phyloP scores from a whole-genome alignment of 2,329 filamentous ascomycete species.

The Aureobasidium sp. region DNA sequence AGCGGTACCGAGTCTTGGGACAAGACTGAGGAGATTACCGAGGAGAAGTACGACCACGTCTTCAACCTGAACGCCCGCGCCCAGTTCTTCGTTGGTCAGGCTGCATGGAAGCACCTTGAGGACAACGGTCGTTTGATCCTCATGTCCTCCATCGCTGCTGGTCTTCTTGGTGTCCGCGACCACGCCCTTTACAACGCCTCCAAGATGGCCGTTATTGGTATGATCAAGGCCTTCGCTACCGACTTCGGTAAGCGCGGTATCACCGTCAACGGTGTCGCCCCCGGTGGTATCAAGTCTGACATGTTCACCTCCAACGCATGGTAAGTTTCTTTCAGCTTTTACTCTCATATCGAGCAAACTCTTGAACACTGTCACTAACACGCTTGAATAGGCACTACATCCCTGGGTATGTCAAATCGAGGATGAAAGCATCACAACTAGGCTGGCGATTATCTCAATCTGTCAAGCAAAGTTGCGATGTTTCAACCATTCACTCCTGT shows the following conservation, averaged over 20 bases:
- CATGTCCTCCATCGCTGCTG: conserved; percentile 63
- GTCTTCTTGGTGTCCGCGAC: conserved; percentile 59
- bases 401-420: conserved; percentile 21
- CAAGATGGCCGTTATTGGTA: conserved; percentile 65
- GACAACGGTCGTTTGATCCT: conserved; percentile 65
- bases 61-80: conserved; percentile 61
- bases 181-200: conserved; percentile 64
- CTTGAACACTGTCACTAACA: too few relatives aligned
- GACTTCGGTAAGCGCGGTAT: conserved; percentile 61
- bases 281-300: conserved; percentile 65
- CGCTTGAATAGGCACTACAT: conserved; percentile 31
- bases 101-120: conserved; percentile 62
- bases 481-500: too few relatives aligned
- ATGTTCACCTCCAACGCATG: conserved; percentile 49
- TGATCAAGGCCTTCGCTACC: conserved; percentile 62
- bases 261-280: conserved; percentile 65
- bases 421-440: too few relatives aligned
- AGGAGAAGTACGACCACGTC: conserved; percentile 64
- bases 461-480: too few relatives aligned
- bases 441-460: too few relatives aligned
- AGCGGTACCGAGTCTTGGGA: conserved; percentile 58
- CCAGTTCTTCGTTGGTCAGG: conserved; percentile 71
- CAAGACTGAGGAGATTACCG: conserved; percentile 58
- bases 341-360: not conserved
- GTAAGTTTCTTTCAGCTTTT: not conserved